Conservation (phyloP, 129 eudicot genomes). For the Oenanthe sinensis region DNA sequence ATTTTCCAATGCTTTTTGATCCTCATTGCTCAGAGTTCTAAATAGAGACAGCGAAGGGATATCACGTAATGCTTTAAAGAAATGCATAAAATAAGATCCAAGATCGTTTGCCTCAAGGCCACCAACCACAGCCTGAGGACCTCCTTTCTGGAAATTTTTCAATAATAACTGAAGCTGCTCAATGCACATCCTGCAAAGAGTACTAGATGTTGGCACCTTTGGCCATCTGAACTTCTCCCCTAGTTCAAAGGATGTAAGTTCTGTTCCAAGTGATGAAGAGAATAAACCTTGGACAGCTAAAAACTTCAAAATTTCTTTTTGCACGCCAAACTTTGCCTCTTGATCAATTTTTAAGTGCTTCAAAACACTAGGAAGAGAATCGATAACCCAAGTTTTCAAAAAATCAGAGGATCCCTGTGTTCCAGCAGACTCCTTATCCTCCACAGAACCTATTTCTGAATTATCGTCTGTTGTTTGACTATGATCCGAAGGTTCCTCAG, state of each 20-base stretch:
- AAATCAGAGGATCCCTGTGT: constrained; percentile 46
- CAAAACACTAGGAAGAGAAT: constrained; percentile 59
- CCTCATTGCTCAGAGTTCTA: constrained; percentile 63
- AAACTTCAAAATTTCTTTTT: constrained; percentile 83
- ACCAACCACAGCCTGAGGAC: constrained; percentile 46
- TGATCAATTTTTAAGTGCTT: constrained; percentile 64
- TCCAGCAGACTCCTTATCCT: constrained; percentile 57
- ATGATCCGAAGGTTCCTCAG: constrained; percentile 95
- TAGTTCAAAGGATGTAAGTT: constrained; percentile 92
- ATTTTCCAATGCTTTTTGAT: constrained; percentile 62
- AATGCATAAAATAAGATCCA: constrained; percentile 75
- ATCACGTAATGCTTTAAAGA: constrained; percentile 49
- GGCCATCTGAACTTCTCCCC: constrained; percentile 92
- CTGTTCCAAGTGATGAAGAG: constrained; percentile 87
- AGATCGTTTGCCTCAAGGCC: constrained; percentile 73
- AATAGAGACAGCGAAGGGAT: constrained; percentile 86
- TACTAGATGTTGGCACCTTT: constrained; percentile 63
- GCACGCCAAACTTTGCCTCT: constrained; percentile 61
- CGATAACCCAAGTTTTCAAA: constrained; percentile 80
- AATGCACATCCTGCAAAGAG: constrained; percentile 70
- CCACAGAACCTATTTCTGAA: constrained; percentile 82
- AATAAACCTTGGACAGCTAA: constrained; percentile 92
- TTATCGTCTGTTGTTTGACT: constrained; percentile 93
- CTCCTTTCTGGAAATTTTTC: constrained; percentile 73
- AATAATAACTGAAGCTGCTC: constrained; percentile 78